phyloP scores from a whole-genome alignment of 257 asterid species.

The Petunia secreta region DNA sequence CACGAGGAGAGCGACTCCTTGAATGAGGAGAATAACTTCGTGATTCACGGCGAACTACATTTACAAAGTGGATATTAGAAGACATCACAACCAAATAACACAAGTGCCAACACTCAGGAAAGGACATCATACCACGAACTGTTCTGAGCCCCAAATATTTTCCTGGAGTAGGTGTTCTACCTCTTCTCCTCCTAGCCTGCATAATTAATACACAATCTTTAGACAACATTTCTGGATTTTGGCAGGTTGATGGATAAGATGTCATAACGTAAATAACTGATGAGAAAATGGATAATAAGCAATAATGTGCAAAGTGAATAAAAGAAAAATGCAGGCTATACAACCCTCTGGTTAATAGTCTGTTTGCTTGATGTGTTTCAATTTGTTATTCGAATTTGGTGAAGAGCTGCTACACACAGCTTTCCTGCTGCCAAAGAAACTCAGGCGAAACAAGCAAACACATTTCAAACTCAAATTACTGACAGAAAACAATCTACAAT shows the following conservation, averaged over 20 bases:
- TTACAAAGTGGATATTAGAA: background rate
- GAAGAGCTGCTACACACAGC: constrained; percentile 99
- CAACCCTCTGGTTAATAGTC: constrained; percentile 80
- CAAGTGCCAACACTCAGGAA: background rate
- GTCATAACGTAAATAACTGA: background rate
- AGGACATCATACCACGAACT: constrained; percentile 52
- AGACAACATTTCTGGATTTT: background rate
- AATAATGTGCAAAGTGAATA: background rate
- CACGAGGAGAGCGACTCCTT: constrained; percentile 53
- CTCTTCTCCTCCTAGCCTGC: constrained; percentile 87
- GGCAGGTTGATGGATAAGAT: background rate
- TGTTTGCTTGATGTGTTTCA: constrained; percentile 73
- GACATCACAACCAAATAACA: background rate
- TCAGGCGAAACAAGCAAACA: constrained; percentile 50
- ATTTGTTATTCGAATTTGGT: constrained; percentile 67
- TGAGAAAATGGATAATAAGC: background rate
- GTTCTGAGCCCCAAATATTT: constrained; percentile 75
- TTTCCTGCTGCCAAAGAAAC: constrained; percentile 81
- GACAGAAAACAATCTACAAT: constrained; percentile 4
- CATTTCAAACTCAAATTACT: constrained; percentile 39
- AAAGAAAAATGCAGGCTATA: constrained; percentile 81
- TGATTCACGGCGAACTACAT: constrained; percentile 55
- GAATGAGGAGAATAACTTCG: constrained; percentile 53
- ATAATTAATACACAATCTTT: constrained; percentile 13
- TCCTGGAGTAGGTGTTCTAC: constrained; percentile 94